A percentile compares a stretch with the other conserved stretches of the same genome.
phyloP scores from a whole-genome alignment of 352 stramenopile species.

The Pilasporangium apinafurcum region DNA sequence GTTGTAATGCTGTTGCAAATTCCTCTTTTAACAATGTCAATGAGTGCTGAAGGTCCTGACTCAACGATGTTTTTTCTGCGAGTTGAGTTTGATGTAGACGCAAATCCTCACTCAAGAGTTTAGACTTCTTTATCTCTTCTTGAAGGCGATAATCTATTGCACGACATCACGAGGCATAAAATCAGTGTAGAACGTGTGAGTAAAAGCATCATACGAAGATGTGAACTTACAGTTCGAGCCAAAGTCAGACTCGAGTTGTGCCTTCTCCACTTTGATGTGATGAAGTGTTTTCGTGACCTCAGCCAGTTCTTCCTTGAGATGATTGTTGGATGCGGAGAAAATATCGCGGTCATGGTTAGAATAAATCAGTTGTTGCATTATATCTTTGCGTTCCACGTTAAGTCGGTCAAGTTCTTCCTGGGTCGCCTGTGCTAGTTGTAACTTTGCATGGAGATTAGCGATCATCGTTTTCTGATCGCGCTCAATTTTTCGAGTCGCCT shows the following conservation, averaged over 20 bases:
- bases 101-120: constrained; percentile 39
- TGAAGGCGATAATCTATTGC: constrained; percentile 43
- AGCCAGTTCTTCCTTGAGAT: constrained; percentile 64
- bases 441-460: constrained; percentile 52
- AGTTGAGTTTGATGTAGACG: constrained; percentile 24
- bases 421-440: constrained; percentile 54
- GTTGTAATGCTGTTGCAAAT: constrained; percentile 37
- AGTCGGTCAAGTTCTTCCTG: constrained; percentile 65
- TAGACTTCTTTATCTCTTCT: constrained; percentile 61
- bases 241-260: constrained; percentile 67
- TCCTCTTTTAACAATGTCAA: constrained; percentile 61
- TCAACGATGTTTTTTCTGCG: constrained; percentile 39
- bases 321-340: constrained; percentile 69
- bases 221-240: constrained; percentile 44
- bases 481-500: constrained; percentile 62
- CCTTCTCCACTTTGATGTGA: constrained; percentile 56
- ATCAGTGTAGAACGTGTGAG: background rate
- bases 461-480: constrained; percentile 67
- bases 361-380: constrained; percentile 56
- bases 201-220: background rate
- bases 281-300: constrained; percentile 65
- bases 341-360: constrained; percentile 73
- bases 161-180: constrained; percentile 1
- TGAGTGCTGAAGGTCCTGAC: constrained; percentile 47
- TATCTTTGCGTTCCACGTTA: constrained; percentile 48